Evolutionary conservation across 2,329 filamentous ascomycete genomes (phyloP).

Genomic region (Fusarium tanahbumbuense): DNA sequence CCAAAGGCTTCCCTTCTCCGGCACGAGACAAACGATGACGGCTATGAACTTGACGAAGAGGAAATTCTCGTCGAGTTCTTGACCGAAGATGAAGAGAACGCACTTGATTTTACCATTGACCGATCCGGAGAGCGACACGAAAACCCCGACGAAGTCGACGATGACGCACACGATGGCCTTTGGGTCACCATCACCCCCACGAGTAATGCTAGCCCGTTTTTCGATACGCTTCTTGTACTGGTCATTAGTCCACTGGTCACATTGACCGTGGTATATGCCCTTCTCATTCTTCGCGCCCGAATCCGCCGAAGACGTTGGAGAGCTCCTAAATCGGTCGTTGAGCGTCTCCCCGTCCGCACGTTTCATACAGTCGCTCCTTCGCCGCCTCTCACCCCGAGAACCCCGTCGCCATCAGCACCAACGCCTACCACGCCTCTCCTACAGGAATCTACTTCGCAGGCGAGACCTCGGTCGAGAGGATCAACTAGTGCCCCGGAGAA

Average conservation of each 20-base stretch:
- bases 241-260: constrained; percentile 94
- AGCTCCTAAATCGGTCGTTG: constrained; percentile 96
- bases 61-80: constrained; percentile 37
- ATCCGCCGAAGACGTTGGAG: constrained; percentile 92
- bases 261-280: constrained; percentile 89
- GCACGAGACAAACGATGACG: constrained; percentile 6
- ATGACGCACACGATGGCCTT: constrained; percentile 72
- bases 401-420: constrained; percentile 72
- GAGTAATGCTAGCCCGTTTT: constrained; percentile 89
- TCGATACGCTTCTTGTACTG: constrained; percentile 96
- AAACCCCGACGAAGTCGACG: constrained; percentile 35
- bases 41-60: constrained; percentile 21
- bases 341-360: constrained; percentile 92
- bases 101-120: constrained; percentile 43
- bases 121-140: constrained; percentile 39
- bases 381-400: constrained; percentile 64
- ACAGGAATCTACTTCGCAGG: constrained; percentile 64
- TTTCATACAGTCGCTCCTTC: constrained; percentile 85
- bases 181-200: constrained; percentile 98
- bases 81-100: constrained; percentile 44
- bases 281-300: constrained; percentile 86
- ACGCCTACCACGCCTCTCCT: constrained; percentile 86
- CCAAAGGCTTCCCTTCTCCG: constrained; percentile 10
- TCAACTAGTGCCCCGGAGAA: constrained; percentile 70
- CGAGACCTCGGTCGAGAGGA: constrained; percentile 73